Evolutionary conservation across 352 stramenopile species (phyloP).

Genomic region (Globisporangium cystogenes): DNA sequence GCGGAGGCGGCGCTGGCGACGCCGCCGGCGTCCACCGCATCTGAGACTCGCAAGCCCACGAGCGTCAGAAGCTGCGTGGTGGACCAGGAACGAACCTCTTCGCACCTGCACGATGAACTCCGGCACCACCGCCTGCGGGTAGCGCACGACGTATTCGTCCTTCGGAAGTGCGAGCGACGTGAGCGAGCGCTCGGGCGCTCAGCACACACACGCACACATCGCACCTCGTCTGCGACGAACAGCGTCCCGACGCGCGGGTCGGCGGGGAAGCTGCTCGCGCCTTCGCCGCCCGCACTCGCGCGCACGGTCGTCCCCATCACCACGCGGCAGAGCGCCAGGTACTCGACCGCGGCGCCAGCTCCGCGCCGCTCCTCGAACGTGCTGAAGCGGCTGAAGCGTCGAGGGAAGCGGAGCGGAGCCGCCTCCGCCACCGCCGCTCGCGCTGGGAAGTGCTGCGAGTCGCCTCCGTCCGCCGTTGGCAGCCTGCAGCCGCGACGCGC

Average conservation of each 20-base stretch:
- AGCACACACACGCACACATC: background rate
- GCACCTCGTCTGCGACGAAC: slow-evolving; percentile 30
- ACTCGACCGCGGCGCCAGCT: slow-evolving; percentile 14
- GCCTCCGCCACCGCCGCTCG: slow-evolving; percentile 5
- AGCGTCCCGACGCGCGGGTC: slow-evolving; percentile 34
- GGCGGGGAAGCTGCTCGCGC: slow-evolving; percentile 15
- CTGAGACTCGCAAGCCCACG: background rate
- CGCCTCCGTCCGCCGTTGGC: background rate
- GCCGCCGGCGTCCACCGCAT: slow-evolving; percentile 1
- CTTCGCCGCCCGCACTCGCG: slow-evolving; percentile 11
- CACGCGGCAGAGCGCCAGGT: slow-evolving; percentile 66
- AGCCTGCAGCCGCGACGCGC: background rate
- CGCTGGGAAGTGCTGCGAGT: slow-evolving; percentile 10
- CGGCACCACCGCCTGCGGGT: slow-evolving; percentile 54
- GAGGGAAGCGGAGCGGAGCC: slow-evolving; percentile 36
- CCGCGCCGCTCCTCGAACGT: slow-evolving; percentile 42
- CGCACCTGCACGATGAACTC: slow-evolving; percentile 67
- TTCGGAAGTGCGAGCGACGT: slow-evolving; percentile 11
- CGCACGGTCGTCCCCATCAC: slow-evolving; percentile 47
- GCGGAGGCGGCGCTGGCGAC: background rate
- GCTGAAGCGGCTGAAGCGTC: slow-evolving; percentile 64
- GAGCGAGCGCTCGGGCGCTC: background rate
- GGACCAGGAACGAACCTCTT: too few relatives aligned
- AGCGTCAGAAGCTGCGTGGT: background rate
- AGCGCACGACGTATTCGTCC: slow-evolving; percentile 70